Conservation (phyloP, 495 filamentous ascomycete species). For the Podospora comata region DNA sequence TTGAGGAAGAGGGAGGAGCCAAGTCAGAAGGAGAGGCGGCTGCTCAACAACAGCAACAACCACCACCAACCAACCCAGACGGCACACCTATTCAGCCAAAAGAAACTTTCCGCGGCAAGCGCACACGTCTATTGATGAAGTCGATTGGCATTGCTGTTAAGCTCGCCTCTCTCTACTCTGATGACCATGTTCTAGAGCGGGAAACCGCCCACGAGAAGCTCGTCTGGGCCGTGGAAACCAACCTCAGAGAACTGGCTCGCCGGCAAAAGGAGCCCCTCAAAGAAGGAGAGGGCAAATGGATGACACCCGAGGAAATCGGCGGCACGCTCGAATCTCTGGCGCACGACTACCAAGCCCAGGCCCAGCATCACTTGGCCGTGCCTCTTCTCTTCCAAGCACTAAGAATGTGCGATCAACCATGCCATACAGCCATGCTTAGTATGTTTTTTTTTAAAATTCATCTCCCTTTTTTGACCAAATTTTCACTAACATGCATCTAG, state of each 20-base stretch:
- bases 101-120: conserved; percentile 57
- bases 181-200: conserved; percentile 54
- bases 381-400: conserved; percentile 88
- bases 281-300: conserved; percentile 67
- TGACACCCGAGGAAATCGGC: conserved; percentile 68
- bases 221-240: conserved; percentile 78
- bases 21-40: conserved; percentile 12
- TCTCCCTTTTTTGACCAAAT: conserved; percentile 1
- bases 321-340: conserved; percentile 72
- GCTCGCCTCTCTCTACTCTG: conserved; percentile 72
- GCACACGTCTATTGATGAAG: conserved; percentile 68
- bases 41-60: conserved; percentile 17
- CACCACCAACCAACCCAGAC: not conserved
- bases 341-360: conserved; percentile 63
- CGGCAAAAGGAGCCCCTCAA: conserved; percentile 61
- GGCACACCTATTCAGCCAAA: conserved; percentile 15
- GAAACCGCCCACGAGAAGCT: conserved; percentile 70
- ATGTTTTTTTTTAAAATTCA: conserved; percentile 27
- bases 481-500: conserved; percentile 31
- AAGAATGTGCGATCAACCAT: conserved; percentile 62
- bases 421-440: conserved; percentile 69
- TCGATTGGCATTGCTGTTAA: conserved; percentile 73
- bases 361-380: conserved; percentile 71
- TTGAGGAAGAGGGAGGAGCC: conserved; percentile 8
- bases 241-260: conserved; percentile 67